Evolutionary conservation across 257 asterid genomes (phyloP), one percentile per base, ranked within the genome.

Genomic region (Solanum clarkiae): DNA sequence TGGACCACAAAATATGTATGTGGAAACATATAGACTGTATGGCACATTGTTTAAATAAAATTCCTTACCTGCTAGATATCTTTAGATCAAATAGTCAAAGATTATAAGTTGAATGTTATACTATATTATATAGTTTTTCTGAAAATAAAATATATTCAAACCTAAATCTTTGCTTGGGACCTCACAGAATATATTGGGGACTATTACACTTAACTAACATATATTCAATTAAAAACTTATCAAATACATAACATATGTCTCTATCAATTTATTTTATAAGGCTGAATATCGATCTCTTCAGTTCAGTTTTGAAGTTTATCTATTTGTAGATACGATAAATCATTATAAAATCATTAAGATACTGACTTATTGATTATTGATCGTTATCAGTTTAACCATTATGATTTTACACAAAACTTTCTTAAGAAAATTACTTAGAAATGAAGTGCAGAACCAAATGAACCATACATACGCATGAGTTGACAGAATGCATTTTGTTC

Each of bases 61-160:
- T 60, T 44, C 82, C 70, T 22, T 65, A 83, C 80, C 54, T 80
- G 54, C 81, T 75, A 53, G 20, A 85, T 63, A 63, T 87, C 81
- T 87, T 81, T 51, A 54, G 47, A 84, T 81, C 77, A 51, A 72
- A 42, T 74, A 51, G 84, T 87, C 89, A 87, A 87, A 87, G 89
- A 87, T 87, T 59, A 70, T 54, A 81, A 62, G 60, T 87, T 85
- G 87, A 84, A 84, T 45, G 55, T 51, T 59, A n/a, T n/a, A 57
- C 9, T 10, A 57, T 57, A 56, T 56, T n/a, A 4, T 4, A 60
- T 60, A 22, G 8, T 22, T 22, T 10, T 60, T 0, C 10, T 26
- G 0, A 9, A 22, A 60, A 4, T 60, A 60, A 22, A 3, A 22
- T 49, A 63, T 62, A 40, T 49, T 74, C 69, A 17, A 24, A 69